Evolutionary conservation across 75 land plant genomes (phyloP), one percentile per base, ranked within the genome.

Genomic region (Picea glauca): DNA sequence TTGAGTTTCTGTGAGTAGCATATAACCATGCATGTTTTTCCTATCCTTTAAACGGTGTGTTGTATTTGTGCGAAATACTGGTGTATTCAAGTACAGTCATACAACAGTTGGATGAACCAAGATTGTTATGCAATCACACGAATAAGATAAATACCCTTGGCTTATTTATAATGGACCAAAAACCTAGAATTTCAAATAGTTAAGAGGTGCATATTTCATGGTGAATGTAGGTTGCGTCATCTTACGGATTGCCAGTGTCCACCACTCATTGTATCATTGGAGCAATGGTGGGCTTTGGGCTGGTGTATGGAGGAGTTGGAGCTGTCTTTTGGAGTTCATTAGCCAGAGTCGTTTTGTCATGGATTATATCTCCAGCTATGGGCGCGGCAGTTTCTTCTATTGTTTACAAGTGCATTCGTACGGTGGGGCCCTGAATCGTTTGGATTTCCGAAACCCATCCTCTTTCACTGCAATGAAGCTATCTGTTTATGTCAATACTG

Each of bases 181-280:
- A 50, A 12, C 56, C n/a, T 15, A 33, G 40, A 17, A 66, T 66
- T 66, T 33, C 35, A 18, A 66, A 26, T 66, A 35, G 43, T 33
- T 35, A 7, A 32, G 43, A 76, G 32, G 21, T 72, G 75, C 31
- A 23, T 57, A n/a, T 64, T 61, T 79, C 26, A 31, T 26, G 21
- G 20, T 13, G 23, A 33, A 23, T 84, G 75, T 87, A 97, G 99
- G 92, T 94, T 72, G 99, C 99, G 46, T 97, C 99, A 1, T 97
- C 81, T 74, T 97, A 81, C 81, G 99, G 99, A 32, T 97, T 93
- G 95, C 99, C 99, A 50, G 99, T 97, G 54, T 97, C 99, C 15
- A 97, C 99, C 3, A 97, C 99, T 58, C 99, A 97, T 75, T 97
- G 99, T 58, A 97, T 97, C 31, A 89, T 97, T 73, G 99, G 99